Percentiles rank a stretch among this genome's conserved stretches.
phyloP scores from a whole-genome alignment of 805 yeast genomes.

The Tetrapisispora fleetii region DNA sequence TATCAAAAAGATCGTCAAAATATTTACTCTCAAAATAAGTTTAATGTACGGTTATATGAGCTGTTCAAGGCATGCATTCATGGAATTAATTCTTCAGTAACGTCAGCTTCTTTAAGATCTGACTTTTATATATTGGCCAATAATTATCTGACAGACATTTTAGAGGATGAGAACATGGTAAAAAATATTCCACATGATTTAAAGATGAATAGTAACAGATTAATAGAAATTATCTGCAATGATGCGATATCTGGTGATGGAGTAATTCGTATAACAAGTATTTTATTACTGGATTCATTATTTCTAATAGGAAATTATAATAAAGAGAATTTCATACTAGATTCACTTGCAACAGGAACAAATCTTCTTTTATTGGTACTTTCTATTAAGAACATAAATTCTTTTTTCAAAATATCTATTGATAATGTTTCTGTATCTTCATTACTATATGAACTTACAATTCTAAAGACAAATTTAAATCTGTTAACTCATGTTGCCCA shows the following conservation, averaged over 20 bases:
- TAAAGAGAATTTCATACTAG: conserved; percentile 47
- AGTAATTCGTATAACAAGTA: conserved; percentile 60
- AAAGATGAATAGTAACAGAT: conserved; percentile 46
- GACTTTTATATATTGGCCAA: conserved; percentile 70
- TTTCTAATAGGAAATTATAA: conserved; percentile 45
- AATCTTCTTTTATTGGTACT: conserved; percentile 55
- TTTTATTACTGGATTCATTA: conserved; percentile 62
- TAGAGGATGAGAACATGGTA: conserved; percentile 34
- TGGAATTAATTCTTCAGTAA: conserved; percentile 61
- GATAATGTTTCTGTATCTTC: conserved; percentile 39
- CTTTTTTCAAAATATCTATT: conserved; percentile 36
- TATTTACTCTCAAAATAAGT: conserved; percentile 26
- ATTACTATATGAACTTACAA: conserved; percentile 63
- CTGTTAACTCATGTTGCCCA: conserved; percentile 68
- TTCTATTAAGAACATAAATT: conserved; percentile 62
- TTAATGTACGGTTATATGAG: conserved; percentile 53
- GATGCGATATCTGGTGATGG: conserved; percentile 81
- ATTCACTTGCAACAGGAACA: conserved; percentile 53
- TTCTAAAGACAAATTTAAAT: conserved; percentile 61
- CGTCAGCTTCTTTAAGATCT: conserved; percentile 60
- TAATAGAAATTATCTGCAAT: conserved; percentile 56
- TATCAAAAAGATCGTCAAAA: conserved; percentile 41
- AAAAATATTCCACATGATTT: conserved; percentile 45
- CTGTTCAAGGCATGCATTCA: conserved; percentile 64
- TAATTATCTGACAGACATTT: conserved; percentile 47